Base-by-base conservation (phyloP, 2,329 filamentous ascomycete species). In the Gnomoniopsis sp. region DNA sequence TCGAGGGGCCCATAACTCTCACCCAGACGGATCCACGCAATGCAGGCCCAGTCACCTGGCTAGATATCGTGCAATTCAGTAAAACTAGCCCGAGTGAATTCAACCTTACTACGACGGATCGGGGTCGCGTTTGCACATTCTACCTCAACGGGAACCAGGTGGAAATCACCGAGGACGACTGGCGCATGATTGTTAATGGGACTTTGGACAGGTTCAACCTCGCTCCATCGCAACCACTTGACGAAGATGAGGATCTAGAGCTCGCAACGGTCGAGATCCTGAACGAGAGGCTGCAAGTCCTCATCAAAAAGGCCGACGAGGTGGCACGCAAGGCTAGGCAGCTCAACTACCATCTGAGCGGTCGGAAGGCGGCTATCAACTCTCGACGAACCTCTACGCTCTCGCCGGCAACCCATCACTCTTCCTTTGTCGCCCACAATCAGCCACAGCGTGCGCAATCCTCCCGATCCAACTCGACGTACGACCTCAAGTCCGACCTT, bases 121-220 rank as follows among this genome's bases (percentile, higher is more conserved):
- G 89, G 21, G 76, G 83, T 55, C 83, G 88, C 49, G 86, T 88
- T 55, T 96, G 91, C 69, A 89, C 91, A 63, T 95, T 96, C 71
- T 86, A 87, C 68, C 87, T 91, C 63, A 92, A 92, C 69, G 89
- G 92, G 61, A 83, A 88, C 64, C 84, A 89, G 50, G 88, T 96
- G 10, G 90, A 96, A 74, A 93, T 96, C 62, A 87, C 86, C 19
- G 91, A 96, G 71, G 91, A 96, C 70, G 91, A 96, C 70, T 96
- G 88, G 79, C 83, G 92, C 46, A 77, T 96, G 64, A 93, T 96
- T 64, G 86, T 87, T 56, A 93, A 89, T 43, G 91, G 91, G 30
- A 89, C 90, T 64, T 84, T 93, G 12, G 90, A 96, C 71, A 88
- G 91, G 69, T 79, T 82, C 59, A 67, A 67, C 19, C 84, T 92